A percentile compares a stretch with the other conserved stretches of the same genome.
Evolutionary conservation across 2,329 filamentous ascomycete genomes (phyloP).

Genomic region (Dactylellina parvicollis): DNA sequence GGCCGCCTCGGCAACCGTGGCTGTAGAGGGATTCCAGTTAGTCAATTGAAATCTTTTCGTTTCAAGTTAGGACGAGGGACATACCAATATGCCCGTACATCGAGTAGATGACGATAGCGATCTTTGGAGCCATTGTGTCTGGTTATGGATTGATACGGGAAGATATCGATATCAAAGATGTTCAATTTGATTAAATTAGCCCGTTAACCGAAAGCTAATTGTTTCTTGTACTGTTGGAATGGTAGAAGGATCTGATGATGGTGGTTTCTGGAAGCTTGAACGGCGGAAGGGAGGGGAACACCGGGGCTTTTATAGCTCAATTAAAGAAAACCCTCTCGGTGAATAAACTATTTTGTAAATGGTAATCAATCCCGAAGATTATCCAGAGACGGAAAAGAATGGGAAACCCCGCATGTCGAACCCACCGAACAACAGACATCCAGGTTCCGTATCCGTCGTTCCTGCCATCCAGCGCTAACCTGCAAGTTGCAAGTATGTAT

Average conservation of each 20-base stretch:
- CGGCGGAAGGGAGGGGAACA: background rate
- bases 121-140: slow-evolving; percentile 79
- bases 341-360: background rate
- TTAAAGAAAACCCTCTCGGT: background rate
- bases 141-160: slow-evolving; percentile 14
- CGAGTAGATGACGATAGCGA: slow-evolving; percentile 93
- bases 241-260: slow-evolving; percentile 13
- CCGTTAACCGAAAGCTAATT: slow-evolving; percentile 7
- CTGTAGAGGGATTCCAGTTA: slow-evolving; percentile 13
- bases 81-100: slow-evolving; percentile 85
- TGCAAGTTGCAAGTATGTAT: too few species aligned
- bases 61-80: background rate
- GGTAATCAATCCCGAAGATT: slow-evolving; percentile 5
- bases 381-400: background rate
- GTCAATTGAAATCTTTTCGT: background rate
- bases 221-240: background rate
- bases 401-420: slow-evolving; percentile 15
- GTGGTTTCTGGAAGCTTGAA: background rate
- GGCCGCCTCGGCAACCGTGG: slow-evolving; percentile 83
- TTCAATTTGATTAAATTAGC: slow-evolving; percentile 17
- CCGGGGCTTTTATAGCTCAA: slow-evolving; percentile 18
- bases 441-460: slow-evolving; percentile 9
- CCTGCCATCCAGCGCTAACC: too few species aligned
- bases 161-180: slow-evolving; percentile 19
- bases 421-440: background rate